Evolutionary conservation across 306 rosid species (phyloP).

Genomic region (Senna tora): DNA sequence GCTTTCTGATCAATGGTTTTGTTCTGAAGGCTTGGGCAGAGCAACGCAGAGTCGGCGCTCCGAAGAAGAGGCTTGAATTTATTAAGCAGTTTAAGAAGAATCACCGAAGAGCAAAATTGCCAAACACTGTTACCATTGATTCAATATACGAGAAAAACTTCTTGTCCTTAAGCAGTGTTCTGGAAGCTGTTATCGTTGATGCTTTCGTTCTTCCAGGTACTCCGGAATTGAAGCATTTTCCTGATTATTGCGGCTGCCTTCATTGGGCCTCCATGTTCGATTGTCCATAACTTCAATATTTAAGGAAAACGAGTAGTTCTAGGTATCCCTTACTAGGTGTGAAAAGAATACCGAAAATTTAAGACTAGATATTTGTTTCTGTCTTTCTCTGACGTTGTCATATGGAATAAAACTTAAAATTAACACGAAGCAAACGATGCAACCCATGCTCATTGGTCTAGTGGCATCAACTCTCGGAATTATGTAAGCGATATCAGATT

Average conservation of each 20-base stretch:
- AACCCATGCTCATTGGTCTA: neutral
- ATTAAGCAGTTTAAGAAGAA: constrained; percentile 58
- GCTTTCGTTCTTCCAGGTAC: constrained; percentile 86
- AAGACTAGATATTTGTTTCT: neutral
- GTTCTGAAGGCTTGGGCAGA: constrained; percentile 76
- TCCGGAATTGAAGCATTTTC: neutral
- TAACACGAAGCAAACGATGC: neutral
- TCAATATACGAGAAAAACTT: constrained; percentile 80
- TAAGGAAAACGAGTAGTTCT: neutral
- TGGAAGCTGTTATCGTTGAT: constrained; percentile 75
- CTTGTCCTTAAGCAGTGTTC: constrained; percentile 68
- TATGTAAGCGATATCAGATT: neutral
- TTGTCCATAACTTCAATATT: neutral
- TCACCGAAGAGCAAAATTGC: constrained; percentile 65
- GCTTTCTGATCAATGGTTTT: constrained; percentile 28
- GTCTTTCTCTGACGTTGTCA: neutral
- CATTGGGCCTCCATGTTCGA: neutral
- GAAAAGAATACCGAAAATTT: neutral
- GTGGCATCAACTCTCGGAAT: neutral
- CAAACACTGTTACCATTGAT: constrained; percentile 79
- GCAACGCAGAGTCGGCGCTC: constrained; percentile 67
- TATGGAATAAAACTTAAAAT: neutral
- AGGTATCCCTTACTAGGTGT: neutral
- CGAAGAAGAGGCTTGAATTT: constrained; percentile 74
- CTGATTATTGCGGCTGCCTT: neutral